These are phyloP conservation scores for Arachnomyces sp. DNA, from an alignment of 2,329 filamentous ascomycete species.

Conservation along the genomic window DNA sequence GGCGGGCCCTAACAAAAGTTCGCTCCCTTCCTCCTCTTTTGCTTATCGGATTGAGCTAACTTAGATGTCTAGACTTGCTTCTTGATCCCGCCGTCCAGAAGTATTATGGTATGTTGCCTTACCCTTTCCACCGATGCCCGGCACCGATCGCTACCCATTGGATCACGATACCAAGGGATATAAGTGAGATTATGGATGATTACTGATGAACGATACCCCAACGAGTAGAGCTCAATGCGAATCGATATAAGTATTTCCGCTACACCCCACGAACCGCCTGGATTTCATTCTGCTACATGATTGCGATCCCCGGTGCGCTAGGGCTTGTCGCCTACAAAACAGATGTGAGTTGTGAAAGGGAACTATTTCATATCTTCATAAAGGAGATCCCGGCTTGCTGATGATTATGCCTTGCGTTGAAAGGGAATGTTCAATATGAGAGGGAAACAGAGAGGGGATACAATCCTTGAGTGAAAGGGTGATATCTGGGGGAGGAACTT, in stretches of 20 bases:
- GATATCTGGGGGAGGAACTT: slow-evolving; percentile 15
- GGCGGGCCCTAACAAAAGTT: slow-evolving; percentile 46
- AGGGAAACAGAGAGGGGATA: slow-evolving; percentile 81
- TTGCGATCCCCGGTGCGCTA: slow-evolving; percentile 63
- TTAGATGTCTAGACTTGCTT: slow-evolving; percentile 40
- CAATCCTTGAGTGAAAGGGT: slow-evolving; percentile 66
- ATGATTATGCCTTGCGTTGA: not conserved
- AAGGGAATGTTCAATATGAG: slow-evolving; percentile 85
- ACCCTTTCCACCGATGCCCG: slow-evolving; percentile 8
- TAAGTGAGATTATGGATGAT: not conserved
- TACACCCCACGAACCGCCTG: slow-evolving; percentile 80
- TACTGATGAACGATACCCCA: slow-evolving; percentile 6
- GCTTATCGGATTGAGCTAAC: slow-evolving; percentile 35
- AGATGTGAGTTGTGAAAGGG: slow-evolving; percentile 59
- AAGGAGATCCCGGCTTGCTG: not conserved
- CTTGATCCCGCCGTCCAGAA: slow-evolving; percentile 41
- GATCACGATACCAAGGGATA: not conserved
- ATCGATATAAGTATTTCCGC: slow-evolving; percentile 83
- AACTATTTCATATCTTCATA: not conserved
- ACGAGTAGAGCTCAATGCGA: slow-evolving; percentile 19
- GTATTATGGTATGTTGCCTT: slow-evolving; percentile 41
- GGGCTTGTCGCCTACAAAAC: slow-evolving; percentile 68
- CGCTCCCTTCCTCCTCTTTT: not conserved
- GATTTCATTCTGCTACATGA: slow-evolving; percentile 69
- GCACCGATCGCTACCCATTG: not conserved